phyloP scores from a whole-genome alignment of 2,329 filamentous ascomycete species.

The Claviceps sorghi region DNA sequence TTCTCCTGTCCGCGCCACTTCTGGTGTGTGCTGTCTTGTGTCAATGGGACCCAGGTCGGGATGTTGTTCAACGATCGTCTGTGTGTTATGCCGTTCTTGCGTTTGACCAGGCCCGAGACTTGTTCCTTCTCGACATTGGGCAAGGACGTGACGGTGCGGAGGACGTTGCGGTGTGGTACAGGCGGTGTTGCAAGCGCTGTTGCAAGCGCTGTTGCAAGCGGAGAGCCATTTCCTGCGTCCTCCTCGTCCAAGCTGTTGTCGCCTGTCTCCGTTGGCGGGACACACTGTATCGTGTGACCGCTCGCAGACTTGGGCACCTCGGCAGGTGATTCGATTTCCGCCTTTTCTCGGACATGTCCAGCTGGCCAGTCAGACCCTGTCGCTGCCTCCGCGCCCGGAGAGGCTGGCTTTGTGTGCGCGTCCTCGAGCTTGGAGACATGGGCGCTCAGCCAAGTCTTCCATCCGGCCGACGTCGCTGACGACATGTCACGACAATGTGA shows the following conservation, averaged over 20 bases:
- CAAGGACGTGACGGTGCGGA: not conserved
- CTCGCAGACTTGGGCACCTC: not conserved
- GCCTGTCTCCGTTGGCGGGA: not conserved
- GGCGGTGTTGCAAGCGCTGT: not conserved
- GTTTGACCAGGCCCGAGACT: not conserved
- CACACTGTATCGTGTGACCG: not conserved
- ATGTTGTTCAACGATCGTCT: slow-evolving; percentile 15
- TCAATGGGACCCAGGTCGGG: slow-evolving; percentile 5
- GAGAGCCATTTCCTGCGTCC: not conserved
- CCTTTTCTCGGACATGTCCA: slow-evolving; percentile 33
- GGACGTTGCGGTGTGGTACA: slow-evolving; percentile 1
- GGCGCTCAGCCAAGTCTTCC: slow-evolving; percentile 40
- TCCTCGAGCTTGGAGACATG: slow-evolving; percentile 34
- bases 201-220: not conserved
- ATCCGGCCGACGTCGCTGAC: slow-evolving; percentile 34
- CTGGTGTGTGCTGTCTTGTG: slow-evolving; percentile 9
- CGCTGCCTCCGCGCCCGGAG: not conserved
- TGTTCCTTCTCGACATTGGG: not conserved
- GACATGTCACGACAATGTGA: slow-evolving; percentile 23
- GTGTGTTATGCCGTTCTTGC: slow-evolving; percentile 6
- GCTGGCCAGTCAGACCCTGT: slow-evolving; percentile 5
- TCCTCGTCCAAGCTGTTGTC: not conserved
- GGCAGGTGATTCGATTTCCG: slow-evolving; percentile 29
- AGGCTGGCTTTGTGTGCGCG: slow-evolving; percentile 5
- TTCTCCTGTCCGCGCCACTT: slow-evolving; percentile 12